Evolutionary conservation across 108 stramenopile species (phyloP).

Genomic region (Cyclotella baltica): DNA sequence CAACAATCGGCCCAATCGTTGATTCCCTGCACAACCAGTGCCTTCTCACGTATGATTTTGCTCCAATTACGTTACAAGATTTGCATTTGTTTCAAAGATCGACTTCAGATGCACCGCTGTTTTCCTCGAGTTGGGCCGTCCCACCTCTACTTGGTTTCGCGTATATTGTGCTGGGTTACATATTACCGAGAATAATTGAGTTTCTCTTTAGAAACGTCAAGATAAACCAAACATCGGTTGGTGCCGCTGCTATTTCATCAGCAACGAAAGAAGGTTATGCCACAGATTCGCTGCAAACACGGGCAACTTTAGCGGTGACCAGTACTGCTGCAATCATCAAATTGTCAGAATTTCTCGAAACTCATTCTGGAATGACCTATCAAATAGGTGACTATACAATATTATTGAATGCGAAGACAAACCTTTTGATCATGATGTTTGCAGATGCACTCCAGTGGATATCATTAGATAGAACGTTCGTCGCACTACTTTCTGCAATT

Average conservation of each 20-base stretch:
- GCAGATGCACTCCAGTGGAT: constrained; percentile 77
- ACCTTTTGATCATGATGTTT: constrained; percentile 54
- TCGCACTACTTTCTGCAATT: constrained; percentile 65
- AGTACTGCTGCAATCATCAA: constrained; percentile 85
- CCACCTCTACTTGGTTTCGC: constrained; percentile 85
- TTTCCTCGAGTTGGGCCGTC: constrained; percentile 77
- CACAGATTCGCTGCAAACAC: constrained; percentile 34
- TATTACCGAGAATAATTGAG: constrained; percentile 64
- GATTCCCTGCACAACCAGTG: constrained; percentile 89
- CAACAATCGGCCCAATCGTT: constrained; percentile 75
- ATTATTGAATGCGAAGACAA: constrained; percentile 34
- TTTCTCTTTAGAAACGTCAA: background rate
- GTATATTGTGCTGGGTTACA: constrained; percentile 78
- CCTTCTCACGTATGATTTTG: constrained; percentile 69
- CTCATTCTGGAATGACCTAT: constrained; percentile 34
- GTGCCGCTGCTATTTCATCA: background rate
- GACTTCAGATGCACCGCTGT: constrained; percentile 23
- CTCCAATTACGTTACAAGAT: constrained; percentile 58
- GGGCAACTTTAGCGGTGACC: constrained; percentile 68
- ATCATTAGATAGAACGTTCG: constrained; percentile 64
- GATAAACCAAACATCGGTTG: background rate
- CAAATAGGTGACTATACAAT: constrained; percentile 2
- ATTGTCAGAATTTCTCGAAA: constrained; percentile 75
- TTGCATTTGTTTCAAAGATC: constrained; percentile 15
- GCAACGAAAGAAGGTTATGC: background rate